Conservation (phyloP, 768 basidiomycete species). For the Trametes coccinea region DNA sequence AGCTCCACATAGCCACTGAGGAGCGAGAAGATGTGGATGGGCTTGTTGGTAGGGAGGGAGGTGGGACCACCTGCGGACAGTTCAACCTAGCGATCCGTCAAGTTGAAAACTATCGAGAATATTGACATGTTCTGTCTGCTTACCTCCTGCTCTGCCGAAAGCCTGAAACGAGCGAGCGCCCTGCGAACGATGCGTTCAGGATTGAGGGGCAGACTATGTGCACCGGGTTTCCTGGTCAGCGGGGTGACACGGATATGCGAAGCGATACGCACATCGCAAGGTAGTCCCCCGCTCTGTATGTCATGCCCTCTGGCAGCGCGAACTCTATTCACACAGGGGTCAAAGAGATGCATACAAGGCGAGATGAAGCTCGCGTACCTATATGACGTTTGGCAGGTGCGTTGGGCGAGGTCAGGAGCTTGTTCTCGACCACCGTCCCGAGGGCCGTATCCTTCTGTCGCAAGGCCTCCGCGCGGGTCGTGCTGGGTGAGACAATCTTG, state of each 20-base stretch:
- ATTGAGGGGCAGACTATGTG: slow-evolving; percentile 41
- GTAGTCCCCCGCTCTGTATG: slow-evolving; percentile 48
- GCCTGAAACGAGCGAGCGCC: slow-evolving; percentile 39
- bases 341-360: no score
- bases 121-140: neutral
- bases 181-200: slow-evolving; percentile 40
- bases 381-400: slow-evolving; percentile 44
- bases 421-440: slow-evolving; percentile 42
- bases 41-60: slow-evolving; percentile 41
- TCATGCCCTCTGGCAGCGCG: slow-evolving; percentile 38
- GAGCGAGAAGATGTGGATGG: slow-evolving; percentile 39
- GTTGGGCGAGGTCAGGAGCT: slow-evolving; percentile 38
- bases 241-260: neutral
- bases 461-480: slow-evolving; percentile 36
- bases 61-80: slow-evolving; percentile 39
- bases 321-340: slow-evolving; percentile 33
- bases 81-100: slow-evolving; percentile 31
- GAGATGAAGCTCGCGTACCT: slow-evolving; percentile 26
- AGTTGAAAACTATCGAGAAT: neutral
- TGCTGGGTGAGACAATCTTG: slow-evolving; percentile 35
- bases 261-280: slow-evolving; percentile 39
- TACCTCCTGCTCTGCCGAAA: slow-evolving; percentile 43
- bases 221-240: neutral
- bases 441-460: slow-evolving; percentile 40
- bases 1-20: slow-evolving; percentile 49